Evolutionary conservation across 257 asterid genomes (phyloP).

Genomic region (Solanum appendiculatum): DNA sequence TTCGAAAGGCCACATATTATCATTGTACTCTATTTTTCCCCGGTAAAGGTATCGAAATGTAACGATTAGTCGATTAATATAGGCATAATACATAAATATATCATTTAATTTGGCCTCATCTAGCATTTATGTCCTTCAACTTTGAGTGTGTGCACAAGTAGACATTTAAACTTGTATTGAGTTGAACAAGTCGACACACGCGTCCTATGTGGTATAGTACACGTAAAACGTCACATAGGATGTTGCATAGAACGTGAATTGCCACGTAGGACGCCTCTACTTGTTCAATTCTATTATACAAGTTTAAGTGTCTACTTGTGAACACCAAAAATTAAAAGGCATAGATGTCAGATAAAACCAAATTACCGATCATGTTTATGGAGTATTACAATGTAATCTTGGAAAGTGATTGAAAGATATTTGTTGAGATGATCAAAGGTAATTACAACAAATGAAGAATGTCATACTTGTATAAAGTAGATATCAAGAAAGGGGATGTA

Average conservation of each 20-base stretch:
- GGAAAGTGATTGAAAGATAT: not conserved
- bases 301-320: no score
- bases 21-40: not conserved
- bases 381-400: not conserved
- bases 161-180: no score
- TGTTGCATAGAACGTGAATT: not conserved
- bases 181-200: not conserved
- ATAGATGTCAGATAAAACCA: no score
- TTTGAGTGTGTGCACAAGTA: accelerated
- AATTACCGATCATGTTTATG: no score
- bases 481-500: not conserved
- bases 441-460: not conserved
- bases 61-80: not conserved
- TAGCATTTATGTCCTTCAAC: no score
- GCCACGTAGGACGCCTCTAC: not conserved
- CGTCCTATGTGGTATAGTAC: not conserved
- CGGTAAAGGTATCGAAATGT: no score
- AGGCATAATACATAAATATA: no score
- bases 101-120: not conserved
- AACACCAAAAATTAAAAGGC: not conserved
- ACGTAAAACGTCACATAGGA: not conserved
- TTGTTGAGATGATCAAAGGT: not conserved
- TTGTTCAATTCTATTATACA: no score
- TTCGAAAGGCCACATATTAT: not conserved
- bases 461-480: no score